Base-by-base conservation (phyloP, 805 yeast species). In the Lipomyces mesembrius region DNA sequence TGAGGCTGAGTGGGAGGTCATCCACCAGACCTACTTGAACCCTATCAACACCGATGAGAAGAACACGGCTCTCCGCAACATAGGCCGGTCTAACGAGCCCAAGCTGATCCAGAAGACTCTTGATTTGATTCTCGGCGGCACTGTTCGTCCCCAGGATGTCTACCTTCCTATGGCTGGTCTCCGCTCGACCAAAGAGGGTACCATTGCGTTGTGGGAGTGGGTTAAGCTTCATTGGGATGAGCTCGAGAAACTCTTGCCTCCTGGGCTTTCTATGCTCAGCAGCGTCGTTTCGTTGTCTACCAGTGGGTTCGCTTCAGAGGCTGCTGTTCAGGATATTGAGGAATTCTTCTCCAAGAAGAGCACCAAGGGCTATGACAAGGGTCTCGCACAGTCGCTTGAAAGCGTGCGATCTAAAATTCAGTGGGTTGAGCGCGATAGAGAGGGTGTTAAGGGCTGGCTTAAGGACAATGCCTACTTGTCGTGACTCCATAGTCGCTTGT, bases 181-280 rank as follows among this genome's bases (percentile, higher is more conserved):
- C 81, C 82, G 89, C 73, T 75, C 84, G 17, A 87, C 87, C 74
- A 82, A 79, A 62, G 82, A 80, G 55, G 96, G 97, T 80, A 81
- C 89, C 66, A 85, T 85, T 71, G 84, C 86, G 12, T 79, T 88
- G 71, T 93, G 93, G 91, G 63, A 74, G 20, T 94, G 97, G 97
- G 74, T 78, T 22, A 83, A 84, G 73, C 74, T 67, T 14, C 88
- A 93, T 78, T 94, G 96, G 94, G 92, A 86, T 65, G 83, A 81
- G 57, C 75, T 94, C 67, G 79, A 79, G 73, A 83, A 85, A 76
- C 81, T 83, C 74, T 84, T 92, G 76, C 97, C 98, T 61, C 91
- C 96, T 17, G 89, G 91, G 12, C 83, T 89, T 70, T 83, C 92
- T 29, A 86, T 92, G 91, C 82, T 94, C 73, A 89, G 94, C 25